A percentile compares a stretch with the other conserved stretches of the same genome.
phyloP scores from a whole-genome alignment of 768 basidiomycete genomes.

The Tylopilus felleus region DNA sequence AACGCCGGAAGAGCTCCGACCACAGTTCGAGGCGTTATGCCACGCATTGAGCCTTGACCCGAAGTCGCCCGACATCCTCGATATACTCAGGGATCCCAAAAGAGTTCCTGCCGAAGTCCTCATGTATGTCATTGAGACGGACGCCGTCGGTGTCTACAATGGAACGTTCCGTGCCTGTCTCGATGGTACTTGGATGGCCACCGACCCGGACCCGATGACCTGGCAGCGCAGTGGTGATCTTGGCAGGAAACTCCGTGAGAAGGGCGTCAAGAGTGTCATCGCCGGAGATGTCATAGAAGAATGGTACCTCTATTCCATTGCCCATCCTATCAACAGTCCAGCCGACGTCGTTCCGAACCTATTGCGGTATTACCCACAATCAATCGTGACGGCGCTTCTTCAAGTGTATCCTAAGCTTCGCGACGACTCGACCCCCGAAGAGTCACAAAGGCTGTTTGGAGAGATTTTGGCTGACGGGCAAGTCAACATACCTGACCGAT shows the following conservation, averaged over 20 bases:
- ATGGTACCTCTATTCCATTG: conserved; percentile 74
- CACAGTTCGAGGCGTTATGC: conserved; percentile 65
- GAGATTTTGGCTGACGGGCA: conserved; percentile 58
- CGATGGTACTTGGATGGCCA: conserved; percentile 55
- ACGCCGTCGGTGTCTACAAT: conserved; percentile 45
- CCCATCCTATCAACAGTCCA: conserved; percentile 50
- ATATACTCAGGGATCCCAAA: conserved; percentile 45
- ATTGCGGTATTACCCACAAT: conserved; percentile 54
- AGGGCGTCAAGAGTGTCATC: conserved; percentile 60
- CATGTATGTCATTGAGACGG: conserved; percentile 55
- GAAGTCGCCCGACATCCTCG: conserved; percentile 42
- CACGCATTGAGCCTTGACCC: conserved; percentile 53
- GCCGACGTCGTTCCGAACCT: conserved; percentile 56
- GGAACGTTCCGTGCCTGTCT: conserved; percentile 69
- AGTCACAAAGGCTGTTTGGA: conserved; percentile 49
- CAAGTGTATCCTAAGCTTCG: conserved; percentile 42
- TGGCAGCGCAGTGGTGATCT: conserved; percentile 66
- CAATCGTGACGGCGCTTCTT: conserved; percentile 46
- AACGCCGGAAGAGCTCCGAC: conserved; percentile 51
- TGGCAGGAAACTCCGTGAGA: conserved; percentile 47
- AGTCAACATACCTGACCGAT: conserved; percentile 63
- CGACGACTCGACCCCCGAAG: conserved; percentile 40
- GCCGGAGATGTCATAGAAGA: conserved; percentile 68
- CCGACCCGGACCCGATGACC: conserved; percentile 55
- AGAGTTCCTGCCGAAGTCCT: conserved; percentile 48